phyloP scores from a whole-genome alignment of 1,284 basidiomycete genomes.

The Trametes sp. region DNA sequence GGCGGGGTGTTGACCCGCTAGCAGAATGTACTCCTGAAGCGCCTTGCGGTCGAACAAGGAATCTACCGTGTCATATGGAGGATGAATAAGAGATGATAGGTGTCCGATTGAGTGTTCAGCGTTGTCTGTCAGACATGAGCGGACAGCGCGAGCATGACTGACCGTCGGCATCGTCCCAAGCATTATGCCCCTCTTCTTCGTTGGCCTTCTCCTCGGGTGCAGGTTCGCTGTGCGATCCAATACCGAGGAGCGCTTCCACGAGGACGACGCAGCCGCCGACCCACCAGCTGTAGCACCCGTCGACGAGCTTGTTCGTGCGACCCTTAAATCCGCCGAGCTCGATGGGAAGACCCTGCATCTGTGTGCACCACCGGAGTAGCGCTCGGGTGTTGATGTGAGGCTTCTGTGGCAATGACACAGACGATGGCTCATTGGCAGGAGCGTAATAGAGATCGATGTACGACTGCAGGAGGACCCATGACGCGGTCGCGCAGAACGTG shows the following conservation, averaged over 20 bases:
- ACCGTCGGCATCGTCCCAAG: conserved; percentile 76
- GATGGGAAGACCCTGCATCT: conserved; percentile 85
- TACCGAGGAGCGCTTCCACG: conserved; percentile 66
- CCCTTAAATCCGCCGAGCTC: conserved; percentile 96
- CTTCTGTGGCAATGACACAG: conserved; percentile 3
- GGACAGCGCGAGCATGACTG: conserved; percentile 31
- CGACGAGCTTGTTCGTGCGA: conserved; percentile 96
- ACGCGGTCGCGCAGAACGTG: conserved; percentile 90
- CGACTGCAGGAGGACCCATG: conserved; percentile 81
- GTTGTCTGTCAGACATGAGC: background rate
- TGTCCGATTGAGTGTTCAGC: background rate
- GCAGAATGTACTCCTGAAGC: conserved; percentile 88
- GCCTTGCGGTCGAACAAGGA: conserved; percentile 66
- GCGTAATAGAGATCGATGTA: conserved; percentile 45
- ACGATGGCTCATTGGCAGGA: conserved; percentile 1
- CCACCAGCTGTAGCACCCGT: conserved; percentile 99
- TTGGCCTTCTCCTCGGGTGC: conserved; percentile 39
- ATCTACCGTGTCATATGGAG: conserved; percentile 47
- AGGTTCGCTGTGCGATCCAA: conserved; percentile 28
- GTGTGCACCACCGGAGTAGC: conserved; percentile 84
- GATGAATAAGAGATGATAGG: background rate
- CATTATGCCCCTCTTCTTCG: conserved; percentile 36
- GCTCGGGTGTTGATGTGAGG: conserved; percentile 65
- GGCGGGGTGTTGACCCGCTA: conserved; percentile 83
- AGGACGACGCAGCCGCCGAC: conserved; percentile 91